Evolutionary conservation across 2,329 filamentous ascomycete species (phyloP), one percentile per base, ranked within the genome.

Genomic region (Sporothrix mexicana): DNA sequence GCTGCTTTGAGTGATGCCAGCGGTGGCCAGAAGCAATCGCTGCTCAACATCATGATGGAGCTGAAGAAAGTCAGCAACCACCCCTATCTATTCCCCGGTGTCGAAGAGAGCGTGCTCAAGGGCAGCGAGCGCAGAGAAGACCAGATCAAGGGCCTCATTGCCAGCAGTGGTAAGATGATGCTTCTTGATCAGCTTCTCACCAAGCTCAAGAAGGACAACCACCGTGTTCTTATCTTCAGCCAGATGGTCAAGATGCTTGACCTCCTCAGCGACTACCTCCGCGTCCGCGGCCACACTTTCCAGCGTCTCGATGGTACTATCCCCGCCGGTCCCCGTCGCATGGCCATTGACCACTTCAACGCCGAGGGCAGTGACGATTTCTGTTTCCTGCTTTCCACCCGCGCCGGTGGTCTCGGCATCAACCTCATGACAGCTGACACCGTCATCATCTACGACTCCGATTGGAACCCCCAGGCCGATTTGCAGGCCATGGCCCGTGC

Each of bases 221-320:
- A 99, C 82, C 93, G 96, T 71, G 97, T 99, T 13, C 84, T 99
- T 75, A 98, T 99, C 76, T 99, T 99, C 85, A 98, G 95, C 80
- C 96, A 99, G 80, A 99, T 99, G 96, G 97, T 99, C 49, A 97
- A 94, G 80, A 98, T 99, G 93, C 88, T 99, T 25, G 95, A 99
- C 79, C 96, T 99, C 70, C 87, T 99, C 1, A 93, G 94, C 62
- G 95, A 99, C 78, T 99, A 99, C 80, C 89, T 98, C 76, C 93
- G 94, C 69, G 88, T 96, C 70, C 92, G 96, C 75, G 94, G 95
- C n/a, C 97, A 98, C 81, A 91, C 96, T 73, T 98, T 96, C 79
- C 97, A 99, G 80, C 90, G 96, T 20, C 88, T 99, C 8, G 96
- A 99, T 80, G 96, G 96, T 77, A 99, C 96, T 2, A 97, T 99